Evolutionary conservation across 495 filamentous ascomycete species (phyloP).

Genomic region (Penicillium simplicissimum): DNA sequence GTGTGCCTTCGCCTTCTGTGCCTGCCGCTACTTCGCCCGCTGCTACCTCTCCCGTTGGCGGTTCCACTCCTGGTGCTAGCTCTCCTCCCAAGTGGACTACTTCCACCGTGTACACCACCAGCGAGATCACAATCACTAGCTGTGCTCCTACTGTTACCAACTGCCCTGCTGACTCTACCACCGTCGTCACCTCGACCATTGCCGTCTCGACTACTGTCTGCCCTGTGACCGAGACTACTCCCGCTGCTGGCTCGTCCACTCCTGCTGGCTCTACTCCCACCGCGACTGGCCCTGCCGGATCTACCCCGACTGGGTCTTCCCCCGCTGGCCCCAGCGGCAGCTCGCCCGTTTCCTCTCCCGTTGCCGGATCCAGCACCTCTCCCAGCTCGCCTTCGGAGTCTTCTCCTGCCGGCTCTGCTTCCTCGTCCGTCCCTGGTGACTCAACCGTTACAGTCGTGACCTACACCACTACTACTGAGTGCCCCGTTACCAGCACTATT

Average conservation of each 20-base stretch:
- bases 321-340: constrained; percentile 9
- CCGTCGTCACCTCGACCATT: constrained; percentile 55
- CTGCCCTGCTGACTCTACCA: constrained; percentile 56
- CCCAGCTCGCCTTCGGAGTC: neutral
- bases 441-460: constrained; percentile 45
- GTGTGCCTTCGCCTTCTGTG: constrained; percentile 7
- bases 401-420: neutral
- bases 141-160: constrained; percentile 59
- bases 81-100: constrained; percentile 42
- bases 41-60: constrained; percentile 11
- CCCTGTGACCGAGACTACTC: constrained; percentile 48
- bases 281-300: constrained; percentile 4
- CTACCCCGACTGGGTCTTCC: constrained; percentile 19
- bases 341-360: constrained; percentile 4
- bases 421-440: constrained; percentile 11
- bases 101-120: constrained; percentile 61
- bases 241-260: constrained; percentile 8
- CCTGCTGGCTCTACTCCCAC: constrained; percentile 13
- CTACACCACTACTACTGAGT: constrained; percentile 47
- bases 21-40: constrained; percentile 17
- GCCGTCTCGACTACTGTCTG: constrained; percentile 59
- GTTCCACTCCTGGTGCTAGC: constrained; percentile 19
- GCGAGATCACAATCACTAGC: constrained; percentile 56
- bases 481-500: constrained; percentile 44
- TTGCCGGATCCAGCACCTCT: constrained; percentile 1